Base-by-base conservation (phyloP, 306 rosid species). In the Dicorynia guianensis region DNA sequence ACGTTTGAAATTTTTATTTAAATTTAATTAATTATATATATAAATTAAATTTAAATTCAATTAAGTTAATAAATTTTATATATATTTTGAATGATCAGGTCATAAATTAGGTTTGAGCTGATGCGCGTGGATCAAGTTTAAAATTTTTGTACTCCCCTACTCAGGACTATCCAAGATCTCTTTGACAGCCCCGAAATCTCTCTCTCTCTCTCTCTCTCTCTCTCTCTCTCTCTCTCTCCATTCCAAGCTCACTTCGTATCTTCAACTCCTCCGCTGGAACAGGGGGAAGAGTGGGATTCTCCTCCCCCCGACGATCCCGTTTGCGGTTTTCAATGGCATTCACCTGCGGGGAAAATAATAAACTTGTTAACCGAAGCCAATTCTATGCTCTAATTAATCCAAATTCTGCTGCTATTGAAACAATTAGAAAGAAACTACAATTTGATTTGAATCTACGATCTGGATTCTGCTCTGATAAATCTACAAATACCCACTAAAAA, bases 151-250 rank as follows among this genome's bases (percentile, higher is more conserved):
- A n/a, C n/a, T n/a, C n/a, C n/a, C n/a, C n/a, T n/a, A n/a, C n/a
- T n/a, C n/a, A n/a, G n/a, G n/a, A n/a, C n/a, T n/a, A n/a, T n/a
- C n/a, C n/a, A n/a, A n/a, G n/a, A n/a, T n/a, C n/a, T n/a, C n/a
- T n/a, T n/a, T n/a, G n/a, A n/a, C n/a, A n/a, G n/a, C n/a, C n/a
- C n/a, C n/a, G n/a, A n/a, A n/a, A n/a, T n/a, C n/a, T n/a, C n/a
- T n/a, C n/a, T n/a, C n/a, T n/a, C n/a, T n/a, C n/a, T n/a, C n/a
- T 85, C 66, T 87, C 98, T 73, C 85, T 87, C 63, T 93, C 98
- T 62, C 89, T 72, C 35, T 77, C 92, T 48, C 76, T 87, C 59
- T 25, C 30, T 2, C 2, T 25, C 30, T 25, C 30, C 30, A 25
- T 25, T 25, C 89, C 93, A 9, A 90, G 84, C 82, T 86, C 95